These are phyloP conservation scores for Umbelopsis sp. DNA, from an alignment of 371 early-diverging fungal genomes.

Conservation along the genomic window DNA sequence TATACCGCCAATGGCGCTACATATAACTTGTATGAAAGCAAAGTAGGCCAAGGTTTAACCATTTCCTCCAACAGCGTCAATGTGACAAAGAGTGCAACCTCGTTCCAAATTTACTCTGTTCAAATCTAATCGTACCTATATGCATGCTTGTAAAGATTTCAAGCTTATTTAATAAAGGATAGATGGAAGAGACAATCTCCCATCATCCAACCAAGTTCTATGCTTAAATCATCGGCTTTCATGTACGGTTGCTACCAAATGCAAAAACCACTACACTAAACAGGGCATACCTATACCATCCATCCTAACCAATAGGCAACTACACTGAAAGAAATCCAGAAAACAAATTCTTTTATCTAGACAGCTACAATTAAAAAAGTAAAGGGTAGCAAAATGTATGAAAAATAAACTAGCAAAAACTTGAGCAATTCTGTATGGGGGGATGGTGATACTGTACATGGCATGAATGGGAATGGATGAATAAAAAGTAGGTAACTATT, in stretches of 20 bases:
- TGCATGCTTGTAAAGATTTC: neutral
- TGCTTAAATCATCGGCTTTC: no score
- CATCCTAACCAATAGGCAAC: no score
- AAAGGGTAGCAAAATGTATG: neutral
- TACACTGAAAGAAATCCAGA: no score
- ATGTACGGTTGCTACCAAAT: no score
- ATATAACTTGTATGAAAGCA: neutral
- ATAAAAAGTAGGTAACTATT: conserved; percentile 39
- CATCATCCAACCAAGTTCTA: no score
- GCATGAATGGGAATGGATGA: conserved; percentile 9
- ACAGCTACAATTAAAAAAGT: neutral
- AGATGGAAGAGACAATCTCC: no score
- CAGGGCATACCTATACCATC: no score
- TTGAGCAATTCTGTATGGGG: neutral
- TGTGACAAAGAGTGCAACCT: neutral
- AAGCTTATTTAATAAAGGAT: neutral
- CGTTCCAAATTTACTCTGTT: conserved; percentile 2
- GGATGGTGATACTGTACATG: conserved; percentile 11
- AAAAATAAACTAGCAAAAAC: conserved; percentile 1
- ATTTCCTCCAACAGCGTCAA: neutral
- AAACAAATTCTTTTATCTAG: neutral
- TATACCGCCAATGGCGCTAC: conserved; percentile 20
- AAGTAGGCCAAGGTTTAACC: neutral
- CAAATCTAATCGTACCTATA: neutral
- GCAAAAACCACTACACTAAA: no score